Evolutionary conservation across 2,329 filamentous ascomycete genomes (phyloP).

Genomic region (Dichotomopilus funicola): DNA sequence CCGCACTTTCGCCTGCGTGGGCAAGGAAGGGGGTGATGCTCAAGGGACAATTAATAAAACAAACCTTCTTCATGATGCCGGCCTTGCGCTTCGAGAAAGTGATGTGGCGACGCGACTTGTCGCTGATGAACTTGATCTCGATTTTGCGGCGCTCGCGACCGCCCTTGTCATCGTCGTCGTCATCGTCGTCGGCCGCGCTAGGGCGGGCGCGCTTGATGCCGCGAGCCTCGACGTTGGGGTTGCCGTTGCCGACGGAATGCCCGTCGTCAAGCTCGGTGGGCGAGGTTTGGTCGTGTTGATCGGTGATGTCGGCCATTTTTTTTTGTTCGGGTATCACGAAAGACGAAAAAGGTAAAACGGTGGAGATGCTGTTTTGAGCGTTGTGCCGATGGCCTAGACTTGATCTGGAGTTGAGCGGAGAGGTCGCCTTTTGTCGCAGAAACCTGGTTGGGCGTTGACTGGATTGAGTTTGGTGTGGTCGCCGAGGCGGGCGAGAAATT

Average conservation of each 20-base stretch:
- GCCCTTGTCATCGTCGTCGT: constrained; percentile 96
- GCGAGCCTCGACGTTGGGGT: constrained; percentile 60
- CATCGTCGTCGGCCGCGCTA: constrained; percentile 82
- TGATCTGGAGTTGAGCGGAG: constrained; percentile 54
- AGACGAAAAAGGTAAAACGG: constrained; percentile 47
- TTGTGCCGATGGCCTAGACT: constrained; percentile 61
- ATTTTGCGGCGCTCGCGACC: constrained; percentile 98
- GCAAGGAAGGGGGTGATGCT: neutral
- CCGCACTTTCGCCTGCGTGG: neutral
- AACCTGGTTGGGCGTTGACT: constrained; percentile 48
- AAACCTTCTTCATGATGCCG: constrained; percentile 99
- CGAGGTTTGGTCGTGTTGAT: constrained; percentile 70
- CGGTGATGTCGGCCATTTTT: constrained; percentile 72
- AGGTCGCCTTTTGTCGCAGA: constrained; percentile 46
- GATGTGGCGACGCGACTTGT: constrained; percentile 98
- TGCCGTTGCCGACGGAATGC: constrained; percentile 68
- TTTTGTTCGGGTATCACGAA: constrained; percentile 42
- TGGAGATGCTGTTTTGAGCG: constrained; percentile 60
- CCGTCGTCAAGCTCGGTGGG: constrained; percentile 67
- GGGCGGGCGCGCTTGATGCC: constrained; percentile 86
- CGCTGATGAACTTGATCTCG: constrained; percentile 99
- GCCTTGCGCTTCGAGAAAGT: constrained; percentile 99
- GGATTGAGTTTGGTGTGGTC: constrained; percentile 42
- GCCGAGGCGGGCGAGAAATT: constrained; percentile 42
- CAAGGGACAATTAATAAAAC: constrained; percentile 29